Conservation (phyloP, 176 grass and related monocot genomes). For the Raddia distichophylla region DNA sequence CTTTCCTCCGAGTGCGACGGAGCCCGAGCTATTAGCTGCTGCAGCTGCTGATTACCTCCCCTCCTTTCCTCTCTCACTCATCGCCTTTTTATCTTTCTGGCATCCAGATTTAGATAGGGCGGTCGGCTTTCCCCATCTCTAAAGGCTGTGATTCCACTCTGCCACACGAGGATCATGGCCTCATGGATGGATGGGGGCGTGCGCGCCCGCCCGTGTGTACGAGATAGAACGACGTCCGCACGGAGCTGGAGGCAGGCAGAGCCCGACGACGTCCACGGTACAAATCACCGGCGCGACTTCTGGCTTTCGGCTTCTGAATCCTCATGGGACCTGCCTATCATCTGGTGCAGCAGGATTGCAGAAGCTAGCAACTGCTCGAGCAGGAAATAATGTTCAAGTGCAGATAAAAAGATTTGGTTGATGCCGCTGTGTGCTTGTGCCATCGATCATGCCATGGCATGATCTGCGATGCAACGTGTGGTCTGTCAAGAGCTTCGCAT, state of each 20-base stretch:
- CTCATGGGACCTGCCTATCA: neutral
- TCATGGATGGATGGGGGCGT: slow-evolving; percentile 1
- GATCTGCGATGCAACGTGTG: neutral
- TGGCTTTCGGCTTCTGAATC: slow-evolving; percentile 36
- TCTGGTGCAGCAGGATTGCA: neutral
- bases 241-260: neutral
- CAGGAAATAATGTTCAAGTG: neutral
- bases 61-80: neutral
- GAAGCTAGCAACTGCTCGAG: neutral
- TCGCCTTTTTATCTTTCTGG: slow-evolving; percentile 23
- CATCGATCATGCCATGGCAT: neutral
- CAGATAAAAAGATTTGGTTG: neutral
- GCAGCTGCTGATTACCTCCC: neutral
- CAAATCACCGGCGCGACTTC: slow-evolving; percentile 38
- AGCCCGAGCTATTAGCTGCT: neutral
- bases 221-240: neutral
- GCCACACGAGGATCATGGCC: slow-evolving; percentile 15
- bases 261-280: neutral
- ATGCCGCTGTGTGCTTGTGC: neutral
- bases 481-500: neutral
- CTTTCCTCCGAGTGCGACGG: slow-evolving; percentile 41
- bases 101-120: slow-evolving; percentile 44
- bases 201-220: slow-evolving; percentile 3
- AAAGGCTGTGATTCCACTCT: slow-evolving; percentile 24
- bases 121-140: slow-evolving; percentile 44